phyloP scores from a whole-genome alignment of 2,329 filamentous ascomycete species.

The Colletotrichum euphorbiae region DNA sequence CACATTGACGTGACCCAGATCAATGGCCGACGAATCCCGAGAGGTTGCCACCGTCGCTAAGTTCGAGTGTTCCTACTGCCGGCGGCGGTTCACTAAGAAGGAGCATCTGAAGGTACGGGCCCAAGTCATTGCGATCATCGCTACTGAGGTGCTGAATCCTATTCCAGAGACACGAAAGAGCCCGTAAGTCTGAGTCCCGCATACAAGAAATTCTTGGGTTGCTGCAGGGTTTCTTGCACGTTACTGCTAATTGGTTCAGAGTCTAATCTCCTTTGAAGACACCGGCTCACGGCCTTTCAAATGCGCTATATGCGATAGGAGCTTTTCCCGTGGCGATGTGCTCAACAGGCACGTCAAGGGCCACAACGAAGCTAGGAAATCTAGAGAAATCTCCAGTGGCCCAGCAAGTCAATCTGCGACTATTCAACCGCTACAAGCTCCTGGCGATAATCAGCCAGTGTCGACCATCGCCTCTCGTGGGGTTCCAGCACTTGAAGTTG shows the following conservation, averaged over 20 bases:
- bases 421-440: neutral
- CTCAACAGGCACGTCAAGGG: constrained; percentile 18
- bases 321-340: constrained; percentile 20
- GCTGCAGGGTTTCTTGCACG: neutral
- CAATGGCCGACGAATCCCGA: constrained; percentile 18
- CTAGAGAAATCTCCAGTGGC: neutral
- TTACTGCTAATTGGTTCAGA: neutral
- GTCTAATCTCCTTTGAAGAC: neutral
- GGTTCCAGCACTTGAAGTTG: neutral
- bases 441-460: neutral
- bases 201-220: neutral
- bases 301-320: constrained; percentile 17
- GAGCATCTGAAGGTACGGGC: constrained; percentile 20
- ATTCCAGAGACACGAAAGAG: constrained; percentile 23
- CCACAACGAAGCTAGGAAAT: neutral
- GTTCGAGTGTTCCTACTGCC: constrained; percentile 15
- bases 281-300: constrained; percentile 16
- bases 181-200: constrained; percentile 1
- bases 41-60: neutral
- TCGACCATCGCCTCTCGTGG: neutral
- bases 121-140: neutral
- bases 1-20: neutral
- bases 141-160: neutral
- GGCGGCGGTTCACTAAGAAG: constrained; percentile 19
- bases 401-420: neutral